Conservation (phyloP, 177 flowering plant species). For the Vitis hybrid region DNA sequence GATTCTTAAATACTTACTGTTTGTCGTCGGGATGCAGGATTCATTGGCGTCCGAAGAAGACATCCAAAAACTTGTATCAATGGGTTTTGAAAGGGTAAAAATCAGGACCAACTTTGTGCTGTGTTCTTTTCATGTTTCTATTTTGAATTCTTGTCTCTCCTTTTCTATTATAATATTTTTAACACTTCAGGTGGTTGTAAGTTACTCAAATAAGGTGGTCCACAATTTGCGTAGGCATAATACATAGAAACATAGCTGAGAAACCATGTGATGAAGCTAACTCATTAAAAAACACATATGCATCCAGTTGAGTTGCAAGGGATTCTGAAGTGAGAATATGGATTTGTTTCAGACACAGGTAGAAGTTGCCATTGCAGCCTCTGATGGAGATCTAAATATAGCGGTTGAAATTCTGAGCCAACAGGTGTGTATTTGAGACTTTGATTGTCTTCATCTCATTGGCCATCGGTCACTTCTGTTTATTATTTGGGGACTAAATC, state of each 20-base stretch:
- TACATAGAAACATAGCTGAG: background rate
- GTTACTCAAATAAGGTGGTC: background rate
- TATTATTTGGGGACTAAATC: background rate
- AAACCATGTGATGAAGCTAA: background rate
- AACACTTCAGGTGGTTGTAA: background rate
- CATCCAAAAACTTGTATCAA: slow-evolving; percentile 71
- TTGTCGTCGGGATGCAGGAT: slow-evolving; percentile 36
- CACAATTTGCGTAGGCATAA: too few species aligned
- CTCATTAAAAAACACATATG: background rate
- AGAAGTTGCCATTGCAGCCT: slow-evolving; percentile 93
- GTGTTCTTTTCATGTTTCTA: background rate
- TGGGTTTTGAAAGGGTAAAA: slow-evolving; percentile 95
- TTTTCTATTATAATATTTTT: background rate
- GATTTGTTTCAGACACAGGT: slow-evolving; percentile 75
- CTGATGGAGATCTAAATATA: slow-evolving; percentile 80
- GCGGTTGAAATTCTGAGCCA: slow-evolving; percentile 97
- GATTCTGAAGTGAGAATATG: background rate
- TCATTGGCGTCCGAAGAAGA: slow-evolving; percentile 55
- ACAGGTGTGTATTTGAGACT: slow-evolving; percentile 42
- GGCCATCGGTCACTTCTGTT: background rate
- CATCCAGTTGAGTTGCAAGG: background rate
- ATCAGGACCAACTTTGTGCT: background rate
- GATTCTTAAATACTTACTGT: background rate
- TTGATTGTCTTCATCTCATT: background rate
- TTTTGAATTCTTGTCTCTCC: background rate